Evolutionary conservation across 768 basidiomycete genomes (phyloP).

Genomic region (Tephrocybe sp.): DNA sequence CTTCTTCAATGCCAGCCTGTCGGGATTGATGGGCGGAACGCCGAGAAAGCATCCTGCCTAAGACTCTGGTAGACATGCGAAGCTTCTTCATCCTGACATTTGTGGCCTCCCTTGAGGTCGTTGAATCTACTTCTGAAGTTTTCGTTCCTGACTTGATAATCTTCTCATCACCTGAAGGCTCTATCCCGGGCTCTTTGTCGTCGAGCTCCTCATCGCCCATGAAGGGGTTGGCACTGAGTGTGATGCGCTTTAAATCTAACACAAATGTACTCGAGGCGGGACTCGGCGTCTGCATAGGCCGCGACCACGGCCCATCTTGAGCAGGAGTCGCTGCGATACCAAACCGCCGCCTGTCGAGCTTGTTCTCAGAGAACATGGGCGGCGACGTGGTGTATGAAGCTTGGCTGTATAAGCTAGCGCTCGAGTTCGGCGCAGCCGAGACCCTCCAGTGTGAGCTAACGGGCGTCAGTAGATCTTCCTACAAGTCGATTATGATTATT

Average conservation of each 20-base stretch:
- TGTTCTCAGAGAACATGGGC: slow-evolving; percentile 13
- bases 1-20: neutral
- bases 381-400: slow-evolving; percentile 17
- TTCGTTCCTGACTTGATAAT: no score
- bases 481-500: neutral
- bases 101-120: slow-evolving; percentile 3
- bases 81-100: slow-evolving; percentile 7
- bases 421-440: slow-evolving; percentile 18
- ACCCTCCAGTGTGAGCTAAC: slow-evolving; percentile 17
- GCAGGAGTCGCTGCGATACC: slow-evolving; percentile 20
- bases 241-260: slow-evolving; percentile 5
- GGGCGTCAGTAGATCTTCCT: slow-evolving; percentile 13
- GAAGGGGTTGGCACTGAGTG: neutral
- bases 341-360: slow-evolving; percentile 21
- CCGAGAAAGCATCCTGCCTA: slow-evolving; percentile 19
- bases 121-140: neutral
- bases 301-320: slow-evolving; percentile 17
- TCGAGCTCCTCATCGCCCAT: neutral
- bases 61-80: slow-evolving; percentile 10
- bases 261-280: slow-evolving; percentile 5
- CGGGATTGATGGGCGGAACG: slow-evolving; percentile 9
- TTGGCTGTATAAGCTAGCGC: slow-evolving; percentile 24
- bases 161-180: neutral
- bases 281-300: neutral
- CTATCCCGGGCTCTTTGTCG: neutral